Evolutionary conservation across 73 alveolate genomes (phyloP).

Genomic region (Loxodes magnus): DNA sequence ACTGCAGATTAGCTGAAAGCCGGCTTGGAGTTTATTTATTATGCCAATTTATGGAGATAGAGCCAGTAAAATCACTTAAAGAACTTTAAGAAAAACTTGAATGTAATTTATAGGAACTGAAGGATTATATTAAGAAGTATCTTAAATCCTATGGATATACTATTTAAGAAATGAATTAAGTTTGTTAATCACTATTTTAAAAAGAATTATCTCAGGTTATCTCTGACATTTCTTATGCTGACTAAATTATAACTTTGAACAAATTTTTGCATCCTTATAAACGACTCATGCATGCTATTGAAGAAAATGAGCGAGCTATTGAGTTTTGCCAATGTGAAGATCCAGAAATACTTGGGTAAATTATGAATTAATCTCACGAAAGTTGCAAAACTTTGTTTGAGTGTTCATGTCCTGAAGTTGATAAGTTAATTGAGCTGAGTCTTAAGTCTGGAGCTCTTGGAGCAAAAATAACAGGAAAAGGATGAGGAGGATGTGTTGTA

Average conservation of each 20-base stretch:
- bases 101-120: conserved; percentile 32
- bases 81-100: conserved; percentile 31
- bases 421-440: conserved; percentile 44
- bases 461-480: conserved; percentile 84
- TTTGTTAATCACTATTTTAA: conserved; percentile 16
- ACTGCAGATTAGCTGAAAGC: conserved; percentile 77
- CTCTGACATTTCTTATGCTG: conserved; percentile 39
- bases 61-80: conserved; percentile 1
- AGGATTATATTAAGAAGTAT: conserved; percentile 27
- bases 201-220: conserved; percentile 26
- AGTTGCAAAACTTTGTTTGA: conserved; percentile 68
- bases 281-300: conserved; percentile 58
- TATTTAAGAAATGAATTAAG: conserved; percentile 24
- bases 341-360: conserved; percentile 50
- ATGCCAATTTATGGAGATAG: background rate
- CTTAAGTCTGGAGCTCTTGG: conserved; percentile 83
- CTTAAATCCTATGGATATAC: conserved; percentile 36
- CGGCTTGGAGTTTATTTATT: conserved; percentile 40
- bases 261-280: conserved; percentile 32
- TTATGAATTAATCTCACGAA: conserved; percentile 65
- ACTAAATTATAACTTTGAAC: conserved; percentile 43
- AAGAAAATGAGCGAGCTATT: conserved; percentile 66
- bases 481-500: conserved; percentile 95
- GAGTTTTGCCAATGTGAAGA: conserved; percentile 37
- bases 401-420: conserved; percentile 70